Conservation (phyloP, 306 rosid species). For the Ormosia emarginata region DNA sequence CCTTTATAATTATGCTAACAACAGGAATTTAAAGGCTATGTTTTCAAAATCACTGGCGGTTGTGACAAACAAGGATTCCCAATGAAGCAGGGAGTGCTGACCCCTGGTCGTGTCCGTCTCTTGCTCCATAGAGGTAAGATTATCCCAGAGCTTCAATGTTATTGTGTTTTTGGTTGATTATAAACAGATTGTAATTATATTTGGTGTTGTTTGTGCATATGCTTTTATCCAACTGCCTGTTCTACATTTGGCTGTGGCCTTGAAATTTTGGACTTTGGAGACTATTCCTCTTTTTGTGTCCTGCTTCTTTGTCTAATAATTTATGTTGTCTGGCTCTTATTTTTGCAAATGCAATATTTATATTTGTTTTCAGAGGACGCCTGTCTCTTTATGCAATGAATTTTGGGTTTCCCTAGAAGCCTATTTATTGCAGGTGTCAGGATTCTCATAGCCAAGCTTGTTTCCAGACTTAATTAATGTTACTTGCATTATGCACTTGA, state of each 20-base stretch:
- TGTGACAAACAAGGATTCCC: slow-evolving; percentile 44
- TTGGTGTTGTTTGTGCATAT: not conserved
- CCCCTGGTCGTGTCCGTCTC: slow-evolving; percentile 40
- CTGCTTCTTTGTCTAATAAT: not conserved
- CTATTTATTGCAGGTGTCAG: not conserved
- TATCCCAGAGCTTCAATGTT: not conserved
- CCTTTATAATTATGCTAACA: not conserved
- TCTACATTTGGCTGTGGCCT: not conserved
- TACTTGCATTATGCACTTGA: not conserved
- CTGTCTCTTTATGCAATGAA: not conserved
- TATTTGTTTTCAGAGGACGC: not conserved
- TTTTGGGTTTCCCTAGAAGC: not conserved
- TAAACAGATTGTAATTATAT: not conserved
- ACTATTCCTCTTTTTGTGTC: not conserved
- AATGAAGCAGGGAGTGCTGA: slow-evolving; percentile 44
- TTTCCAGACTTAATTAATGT: not conserved
- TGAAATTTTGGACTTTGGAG: not conserved
- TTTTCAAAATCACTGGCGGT: slow-evolving; percentile 37
- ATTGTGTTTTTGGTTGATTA: not conserved
- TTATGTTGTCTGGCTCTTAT: not conserved
- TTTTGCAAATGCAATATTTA: not conserved
- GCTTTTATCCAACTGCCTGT: not conserved
- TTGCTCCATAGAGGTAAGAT: slow-evolving; percentile 35
- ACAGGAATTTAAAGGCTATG: slow-evolving; percentile 38
- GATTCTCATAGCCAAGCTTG: not conserved